phyloP scores from a whole-genome alignment of 179 eudicot species.

The Gypsophila paniculata region DNA sequence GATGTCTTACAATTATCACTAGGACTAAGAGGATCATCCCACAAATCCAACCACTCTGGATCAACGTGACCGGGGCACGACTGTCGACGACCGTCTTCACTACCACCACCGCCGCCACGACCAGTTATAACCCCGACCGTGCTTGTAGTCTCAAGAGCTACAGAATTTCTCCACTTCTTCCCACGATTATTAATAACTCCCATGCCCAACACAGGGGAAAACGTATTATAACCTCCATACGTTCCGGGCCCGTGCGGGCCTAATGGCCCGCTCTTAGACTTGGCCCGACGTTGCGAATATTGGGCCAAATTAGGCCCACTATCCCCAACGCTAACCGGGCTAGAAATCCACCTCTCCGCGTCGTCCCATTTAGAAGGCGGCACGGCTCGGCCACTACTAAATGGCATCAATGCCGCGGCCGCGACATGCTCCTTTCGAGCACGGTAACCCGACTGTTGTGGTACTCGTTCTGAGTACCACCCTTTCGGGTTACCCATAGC shows the following conservation, averaged over 20 bases:
- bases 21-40: conserved; percentile 28
- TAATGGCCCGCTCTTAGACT: conserved; percentile 57
- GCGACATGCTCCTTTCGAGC: conserved; percentile 27
- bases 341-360: conserved; percentile 61
- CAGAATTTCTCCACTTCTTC: conserved; percentile 30
- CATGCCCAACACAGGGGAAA: conserved; percentile 34
- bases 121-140: not conserved
- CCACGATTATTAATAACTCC: conserved; percentile 31
- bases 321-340: conserved; percentile 33
- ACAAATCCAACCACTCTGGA: conserved; percentile 28
- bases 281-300: conserved; percentile 27
- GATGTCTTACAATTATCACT: conserved; percentile 12
- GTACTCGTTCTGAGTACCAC: conserved; percentile 66
- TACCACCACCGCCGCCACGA: conserved; percentile 11
- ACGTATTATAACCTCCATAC: conserved; percentile 16
- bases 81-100: conserved; percentile 17
- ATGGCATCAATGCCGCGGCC: conserved; percentile 40
- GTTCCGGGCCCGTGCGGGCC: conserved; percentile 26
- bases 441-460: conserved; percentile 31
- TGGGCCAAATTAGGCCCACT: conserved; percentile 14
- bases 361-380: conserved; percentile 61
- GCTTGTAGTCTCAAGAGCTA: conserved; percentile 22
- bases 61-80: conserved; percentile 22
- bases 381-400: conserved; percentile 39
- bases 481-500: conserved; percentile 34